These are phyloP conservation scores for Apiospora koreana DNA, from an alignment of 2,329 filamentous ascomycete genomes.

Conservation along the genomic window DNA sequence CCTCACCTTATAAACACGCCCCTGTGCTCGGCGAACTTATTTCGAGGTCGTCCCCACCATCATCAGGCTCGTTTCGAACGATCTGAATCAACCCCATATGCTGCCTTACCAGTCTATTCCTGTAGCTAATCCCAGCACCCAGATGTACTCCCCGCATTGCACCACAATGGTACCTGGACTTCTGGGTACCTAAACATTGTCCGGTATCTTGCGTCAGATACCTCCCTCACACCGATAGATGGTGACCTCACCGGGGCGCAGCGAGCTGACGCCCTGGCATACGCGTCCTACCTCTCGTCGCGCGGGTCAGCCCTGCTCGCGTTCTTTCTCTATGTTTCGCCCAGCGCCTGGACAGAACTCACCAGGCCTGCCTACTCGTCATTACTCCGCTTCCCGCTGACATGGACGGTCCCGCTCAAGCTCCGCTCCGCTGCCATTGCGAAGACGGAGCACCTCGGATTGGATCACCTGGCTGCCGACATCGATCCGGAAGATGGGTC, in stretches of 20 bases:
- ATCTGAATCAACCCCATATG: slow-evolving; percentile 9
- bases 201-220: slow-evolving; percentile 48
- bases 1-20: slow-evolving; percentile 14
- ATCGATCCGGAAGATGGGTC: slow-evolving; percentile 35
- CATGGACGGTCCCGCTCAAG: slow-evolving; percentile 79
- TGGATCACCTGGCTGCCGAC: slow-evolving; percentile 69
- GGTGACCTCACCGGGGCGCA: slow-evolving; percentile 39
- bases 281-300: slow-evolving; percentile 70
- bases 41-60: slow-evolving; percentile 1
- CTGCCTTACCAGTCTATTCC: slow-evolving; percentile 4
- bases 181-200: slow-evolving; percentile 65
- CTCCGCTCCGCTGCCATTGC: slow-evolving; percentile 70
- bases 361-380: slow-evolving; percentile 81
- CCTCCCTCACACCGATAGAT: slow-evolving; percentile 38
- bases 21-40: slow-evolving; percentile 18
- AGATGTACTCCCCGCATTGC: slow-evolving; percentile 59
- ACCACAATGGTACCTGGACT: slow-evolving; percentile 53
- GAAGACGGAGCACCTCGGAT: slow-evolving; percentile 69
- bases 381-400: slow-evolving; percentile 82
- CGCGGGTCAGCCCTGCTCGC: slow-evolving; percentile 79
- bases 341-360: slow-evolving; percentile 76
- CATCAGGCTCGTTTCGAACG: slow-evolving; percentile 9
- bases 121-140: slow-evolving; percentile 24
- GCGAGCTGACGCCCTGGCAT: slow-evolving; percentile 50
- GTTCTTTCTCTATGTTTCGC: slow-evolving; percentile 86